A percentile compares a stretch with the other conserved stretches of the same genome.
Evolutionary conservation across 2,329 filamentous ascomycete species (phyloP).

Genomic region (Knufia fluminis): DNA sequence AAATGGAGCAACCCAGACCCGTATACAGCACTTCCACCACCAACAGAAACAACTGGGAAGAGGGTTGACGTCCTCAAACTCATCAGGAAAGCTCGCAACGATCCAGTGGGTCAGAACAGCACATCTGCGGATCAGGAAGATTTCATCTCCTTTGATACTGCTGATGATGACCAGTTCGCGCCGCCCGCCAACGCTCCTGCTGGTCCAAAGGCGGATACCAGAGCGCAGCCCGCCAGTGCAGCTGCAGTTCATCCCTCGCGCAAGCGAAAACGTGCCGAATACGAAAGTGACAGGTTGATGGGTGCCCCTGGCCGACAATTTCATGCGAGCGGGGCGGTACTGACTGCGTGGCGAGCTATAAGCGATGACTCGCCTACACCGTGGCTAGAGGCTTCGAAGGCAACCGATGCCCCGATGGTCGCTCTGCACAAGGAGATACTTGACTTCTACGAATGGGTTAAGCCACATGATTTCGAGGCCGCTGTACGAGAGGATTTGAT

Average conservation of each 20-base stretch:
- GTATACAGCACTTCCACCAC: constrained; percentile 77
- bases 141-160: constrained; percentile 75
- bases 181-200: constrained; percentile 32
- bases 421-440: constrained; percentile 74
- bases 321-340: constrained; percentile 42
- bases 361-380: background rate
- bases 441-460: constrained; percentile 80
- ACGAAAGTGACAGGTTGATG: constrained; percentile 55
- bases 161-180: constrained; percentile 24
- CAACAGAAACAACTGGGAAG: constrained; percentile 62
- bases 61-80: constrained; percentile 81
- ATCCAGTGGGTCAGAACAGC: constrained; percentile 35
- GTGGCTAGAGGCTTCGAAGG: background rate
- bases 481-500: constrained; percentile 65
- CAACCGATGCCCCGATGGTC: background rate
- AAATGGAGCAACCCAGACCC: constrained; percentile 96
- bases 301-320: constrained; percentile 53
- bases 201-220: constrained; percentile 24
- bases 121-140: constrained; percentile 52
- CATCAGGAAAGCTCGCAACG: constrained; percentile 78
- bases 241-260: background rate
- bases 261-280: constrained; percentile 9
- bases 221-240: background rate
- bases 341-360: constrained; percentile 42
- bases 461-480: constrained; percentile 67